A percentile compares a stretch with the other conserved stretches of the same genome.
These are phyloP conservation scores for Gossypium australe DNA, from an alignment of 345 rosid species.

Conservation along the genomic window DNA sequence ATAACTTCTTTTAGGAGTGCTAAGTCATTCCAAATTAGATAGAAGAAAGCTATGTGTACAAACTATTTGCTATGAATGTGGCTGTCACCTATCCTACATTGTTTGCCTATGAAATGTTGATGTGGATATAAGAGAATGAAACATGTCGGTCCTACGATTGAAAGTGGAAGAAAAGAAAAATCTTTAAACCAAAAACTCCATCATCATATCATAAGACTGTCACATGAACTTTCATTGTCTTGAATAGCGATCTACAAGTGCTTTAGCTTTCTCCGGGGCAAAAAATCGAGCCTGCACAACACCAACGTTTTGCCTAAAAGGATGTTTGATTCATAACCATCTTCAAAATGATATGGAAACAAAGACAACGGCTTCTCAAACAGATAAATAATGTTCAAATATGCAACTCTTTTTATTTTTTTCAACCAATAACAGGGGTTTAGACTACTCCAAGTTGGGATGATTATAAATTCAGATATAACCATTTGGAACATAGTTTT, in stretches of 20 bases:
- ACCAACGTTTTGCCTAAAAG: neutral
- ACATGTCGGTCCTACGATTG: neutral
- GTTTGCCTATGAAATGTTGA: neutral
- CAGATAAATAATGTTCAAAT: neutral
- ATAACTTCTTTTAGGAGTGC: neutral
- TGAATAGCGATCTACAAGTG: conserved; percentile 76
- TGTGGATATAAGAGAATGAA: neutral
- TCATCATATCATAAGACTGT: neutral
- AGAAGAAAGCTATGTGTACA: neutral
- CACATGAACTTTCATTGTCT: conserved; percentile 32
- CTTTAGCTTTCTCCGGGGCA: conserved; percentile 87
- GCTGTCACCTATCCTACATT: neutral
- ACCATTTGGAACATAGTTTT: neutral
- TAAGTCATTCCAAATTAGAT: neutral
- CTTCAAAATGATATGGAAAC: neutral
- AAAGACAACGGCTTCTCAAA: neutral
- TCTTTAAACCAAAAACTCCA: neutral
- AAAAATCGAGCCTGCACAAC: conserved; percentile 77
- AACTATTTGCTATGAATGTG: neutral
- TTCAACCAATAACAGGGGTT: neutral
- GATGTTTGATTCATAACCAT: neutral
- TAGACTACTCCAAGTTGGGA: neutral
- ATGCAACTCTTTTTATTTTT: no score
- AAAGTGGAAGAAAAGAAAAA: neutral
- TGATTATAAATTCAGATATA: neutral